Evolutionary conservation across 192 early-diverging fungal genomes (phyloP).

Genomic region (Coemansia sp.): DNA sequence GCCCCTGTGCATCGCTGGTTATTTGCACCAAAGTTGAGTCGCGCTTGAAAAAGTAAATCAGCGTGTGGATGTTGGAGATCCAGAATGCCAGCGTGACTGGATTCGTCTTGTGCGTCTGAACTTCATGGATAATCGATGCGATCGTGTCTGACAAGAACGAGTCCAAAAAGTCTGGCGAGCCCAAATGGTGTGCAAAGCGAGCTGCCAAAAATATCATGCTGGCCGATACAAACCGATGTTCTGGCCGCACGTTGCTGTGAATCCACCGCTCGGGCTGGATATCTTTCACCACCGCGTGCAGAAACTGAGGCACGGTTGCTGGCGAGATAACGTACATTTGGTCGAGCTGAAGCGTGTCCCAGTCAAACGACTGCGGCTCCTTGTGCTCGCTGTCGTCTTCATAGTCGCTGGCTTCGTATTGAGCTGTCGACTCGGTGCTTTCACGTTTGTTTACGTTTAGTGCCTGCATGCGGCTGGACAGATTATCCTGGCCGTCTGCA

Average conservation of each 20-base stretch:
- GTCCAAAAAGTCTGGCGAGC: slow-evolving; percentile 69
- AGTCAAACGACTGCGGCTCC: slow-evolving; percentile 60
- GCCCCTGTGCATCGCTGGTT: slow-evolving; percentile 70
- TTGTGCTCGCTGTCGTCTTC: slow-evolving; percentile 29
- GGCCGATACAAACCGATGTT: slow-evolving; percentile 71
- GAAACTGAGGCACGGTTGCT: slow-evolving; percentile 67
- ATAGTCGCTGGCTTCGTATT: slow-evolving; percentile 13
- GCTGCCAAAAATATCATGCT: slow-evolving; percentile 87
- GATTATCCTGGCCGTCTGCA: not conserved
- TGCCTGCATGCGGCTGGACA: slow-evolving; percentile 19
- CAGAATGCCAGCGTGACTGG: slow-evolving; percentile 71
- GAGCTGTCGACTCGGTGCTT: slow-evolving; percentile 4
- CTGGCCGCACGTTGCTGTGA: slow-evolving; percentile 14
- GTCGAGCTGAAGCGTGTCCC: slow-evolving; percentile 77
- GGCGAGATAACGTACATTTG: slow-evolving; percentile 96
- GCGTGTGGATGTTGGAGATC: slow-evolving; percentile 79
- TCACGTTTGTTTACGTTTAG: slow-evolving; percentile 20
- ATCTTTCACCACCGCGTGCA: slow-evolving; percentile 67
- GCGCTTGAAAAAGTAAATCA: slow-evolving; percentile 84
- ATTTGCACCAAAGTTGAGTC: slow-evolving; percentile 71
- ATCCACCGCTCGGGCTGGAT: slow-evolving; percentile 63
- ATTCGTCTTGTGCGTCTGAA: slow-evolving; percentile 55
- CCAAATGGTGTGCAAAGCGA: slow-evolving; percentile 83
- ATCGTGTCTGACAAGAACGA: slow-evolving; percentile 62
- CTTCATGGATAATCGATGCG: slow-evolving; percentile 56